Evolutionary conservation across 2,329 filamentous ascomycete genomes (phyloP).

Genomic region (Rhynchosporium secalis): DNA sequence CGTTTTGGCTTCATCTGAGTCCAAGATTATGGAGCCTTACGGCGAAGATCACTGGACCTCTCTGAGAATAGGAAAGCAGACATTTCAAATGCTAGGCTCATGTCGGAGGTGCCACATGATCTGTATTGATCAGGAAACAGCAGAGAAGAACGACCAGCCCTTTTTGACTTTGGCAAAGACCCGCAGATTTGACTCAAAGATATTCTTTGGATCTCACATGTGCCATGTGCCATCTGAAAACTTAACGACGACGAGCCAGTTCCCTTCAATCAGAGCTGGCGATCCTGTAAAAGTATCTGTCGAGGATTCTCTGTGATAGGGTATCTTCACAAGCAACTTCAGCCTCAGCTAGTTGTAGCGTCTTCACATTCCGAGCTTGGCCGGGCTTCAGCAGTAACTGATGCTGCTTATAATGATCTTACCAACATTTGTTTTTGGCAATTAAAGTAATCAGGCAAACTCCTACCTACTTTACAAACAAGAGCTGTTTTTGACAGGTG

Average conservation of each 20-base stretch:
- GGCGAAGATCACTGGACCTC: slow-evolving; percentile 76
- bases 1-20: slow-evolving; percentile 58
- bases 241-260: slow-evolving; percentile 32
- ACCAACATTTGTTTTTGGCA: too few relatives aligned
- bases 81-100: slow-evolving; percentile 73
- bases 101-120: slow-evolving; percentile 96
- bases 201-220: slow-evolving; percentile 88
- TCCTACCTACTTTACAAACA: too few relatives aligned
- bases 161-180: slow-evolving; percentile 88
- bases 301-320: neutral
- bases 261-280: slow-evolving; percentile 52
- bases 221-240: slow-evolving; percentile 44
- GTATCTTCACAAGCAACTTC: neutral
- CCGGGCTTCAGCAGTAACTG: too few relatives aligned
- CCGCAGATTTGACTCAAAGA: slow-evolving; percentile 76
- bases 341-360: too few relatives aligned
- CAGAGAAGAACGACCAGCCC: slow-evolving; percentile 76
- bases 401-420: too few relatives aligned
- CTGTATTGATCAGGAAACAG: slow-evolving; percentile 85
- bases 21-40: slow-evolving; percentile 56
- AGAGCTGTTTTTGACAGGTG: too few relatives aligned
- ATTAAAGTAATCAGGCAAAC: too few relatives aligned
- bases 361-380: too few relatives aligned
- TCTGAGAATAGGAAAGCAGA: slow-evolving; percentile 63
- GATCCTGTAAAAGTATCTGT: slow-evolving; percentile 40